phyloP scores from a whole-genome alignment of 306 rosid genomes.

The Lupinus albus region DNA sequence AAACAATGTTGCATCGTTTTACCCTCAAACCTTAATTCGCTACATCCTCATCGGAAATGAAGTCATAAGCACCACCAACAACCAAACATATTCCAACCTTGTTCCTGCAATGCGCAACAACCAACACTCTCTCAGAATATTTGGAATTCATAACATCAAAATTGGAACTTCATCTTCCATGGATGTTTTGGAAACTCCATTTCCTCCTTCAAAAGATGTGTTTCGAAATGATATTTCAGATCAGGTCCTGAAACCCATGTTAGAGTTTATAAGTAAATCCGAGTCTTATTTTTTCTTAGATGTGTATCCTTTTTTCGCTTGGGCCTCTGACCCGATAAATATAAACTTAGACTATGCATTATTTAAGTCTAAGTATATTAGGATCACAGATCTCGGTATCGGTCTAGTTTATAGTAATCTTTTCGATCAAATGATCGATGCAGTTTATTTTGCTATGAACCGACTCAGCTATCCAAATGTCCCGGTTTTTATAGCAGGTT shows the following conservation, averaged over 20 bases:
- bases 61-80: conserved; percentile 41
- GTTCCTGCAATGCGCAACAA: conserved; percentile 70
- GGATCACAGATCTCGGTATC: conserved; percentile 59
- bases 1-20: conserved; percentile 53
- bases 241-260: conserved; percentile 67
- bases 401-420: conserved; percentile 63
- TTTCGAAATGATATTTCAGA: conserved; percentile 70
- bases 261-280: conserved; percentile 59
- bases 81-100: conserved; percentile 46
- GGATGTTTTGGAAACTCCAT: conserved; percentile 62
- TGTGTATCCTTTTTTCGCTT: conserved; percentile 68
- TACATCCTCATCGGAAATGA: conserved; percentile 82
- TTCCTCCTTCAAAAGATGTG: conserved; percentile 73
- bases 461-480: conserved; percentile 63
- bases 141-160: conserved; percentile 52
- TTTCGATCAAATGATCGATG: conserved; percentile 82
- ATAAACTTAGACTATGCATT: conserved; percentile 65
- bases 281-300: conserved; percentile 77
- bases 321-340: conserved; percentile 55
- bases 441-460: conserved; percentile 68
- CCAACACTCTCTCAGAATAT: conserved; percentile 47
- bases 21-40: conserved; percentile 60
- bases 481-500: conserved; percentile 73
- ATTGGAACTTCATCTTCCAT: conserved; percentile 72
- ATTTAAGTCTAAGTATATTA: conserved; percentile 45